Evolutionary conservation across 2,329 filamentous ascomycete species (phyloP).

Genomic region (Penicillium sp.): DNA sequence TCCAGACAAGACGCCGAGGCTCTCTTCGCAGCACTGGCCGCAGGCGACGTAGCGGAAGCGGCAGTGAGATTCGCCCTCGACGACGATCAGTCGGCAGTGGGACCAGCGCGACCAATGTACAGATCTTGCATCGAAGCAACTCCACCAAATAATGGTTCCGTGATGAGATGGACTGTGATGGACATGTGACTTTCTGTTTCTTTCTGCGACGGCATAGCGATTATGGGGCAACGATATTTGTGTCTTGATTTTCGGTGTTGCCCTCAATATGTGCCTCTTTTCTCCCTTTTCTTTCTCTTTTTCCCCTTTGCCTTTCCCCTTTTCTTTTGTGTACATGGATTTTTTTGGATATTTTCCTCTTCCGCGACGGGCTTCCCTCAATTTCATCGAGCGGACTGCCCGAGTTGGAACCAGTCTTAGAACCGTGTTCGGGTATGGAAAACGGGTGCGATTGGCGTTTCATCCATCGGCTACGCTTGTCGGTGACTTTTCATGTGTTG

Average conservation of each 20-base stretch:
- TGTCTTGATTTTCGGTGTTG: slow-evolving; percentile 28
- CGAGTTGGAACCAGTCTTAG: slow-evolving; percentile 39
- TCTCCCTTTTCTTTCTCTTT: slow-evolving; percentile 15
- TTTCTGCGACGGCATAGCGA: slow-evolving; percentile 39
- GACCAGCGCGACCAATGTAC: slow-evolving; percentile 33
- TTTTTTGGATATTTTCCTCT: slow-evolving; percentile 35
- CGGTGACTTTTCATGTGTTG: slow-evolving; percentile 31
- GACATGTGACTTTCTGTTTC: slow-evolving; percentile 24
- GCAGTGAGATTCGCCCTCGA: slow-evolving; percentile 42
- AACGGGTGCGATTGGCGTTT: slow-evolving; percentile 45
- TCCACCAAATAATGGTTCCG: slow-evolving; percentile 37
- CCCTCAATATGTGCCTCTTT: slow-evolving; percentile 23
- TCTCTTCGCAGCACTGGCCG: slow-evolving; percentile 38
- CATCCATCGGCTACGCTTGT: slow-evolving; percentile 32
- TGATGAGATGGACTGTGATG: slow-evolving; percentile 16
- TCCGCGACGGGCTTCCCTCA: slow-evolving; percentile 27
- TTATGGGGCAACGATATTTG: slow-evolving; percentile 34
- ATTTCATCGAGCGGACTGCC: slow-evolving; percentile 26
- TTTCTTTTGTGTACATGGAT: slow-evolving; percentile 43
- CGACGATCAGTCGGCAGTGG: slow-evolving; percentile 39
- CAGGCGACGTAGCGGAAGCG: slow-evolving; percentile 42
- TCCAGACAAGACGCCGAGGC: slow-evolving; percentile 47
- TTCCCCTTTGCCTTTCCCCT: slow-evolving; percentile 22
- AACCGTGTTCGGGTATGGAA: slow-evolving; percentile 45
- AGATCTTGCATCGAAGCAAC: slow-evolving; percentile 42